These are phyloP conservation scores for Isabelozyma heimii DNA, from an alignment of 805 yeast genomes.

Conservation along the genomic window DNA sequence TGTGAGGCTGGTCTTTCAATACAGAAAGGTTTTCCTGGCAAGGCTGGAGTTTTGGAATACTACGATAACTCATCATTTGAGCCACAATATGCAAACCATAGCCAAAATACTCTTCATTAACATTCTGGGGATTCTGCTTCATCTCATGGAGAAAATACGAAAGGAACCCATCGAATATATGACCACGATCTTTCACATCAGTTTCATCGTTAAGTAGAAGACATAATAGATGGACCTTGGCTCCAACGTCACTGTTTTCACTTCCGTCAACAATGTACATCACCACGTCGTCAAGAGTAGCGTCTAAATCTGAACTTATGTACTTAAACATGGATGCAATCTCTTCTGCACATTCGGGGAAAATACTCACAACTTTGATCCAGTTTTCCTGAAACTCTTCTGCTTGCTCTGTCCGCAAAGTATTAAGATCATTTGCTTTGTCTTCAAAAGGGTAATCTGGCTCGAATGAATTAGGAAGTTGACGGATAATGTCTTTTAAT, in stretches of 20 bases:
- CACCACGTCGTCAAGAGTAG: slow-evolving; percentile 6
- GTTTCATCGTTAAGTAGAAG: slow-evolving; percentile 10
- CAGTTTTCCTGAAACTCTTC: slow-evolving; percentile 9
- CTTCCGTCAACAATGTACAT: slow-evolving; percentile 9
- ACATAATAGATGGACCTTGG: slow-evolving; percentile 10
- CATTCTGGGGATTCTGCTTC: slow-evolving; percentile 10
- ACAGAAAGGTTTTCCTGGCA: slow-evolving; percentile 4
- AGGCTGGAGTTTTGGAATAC: slow-evolving; percentile 45
- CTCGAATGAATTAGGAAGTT: background rate
- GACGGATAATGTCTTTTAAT: background rate
- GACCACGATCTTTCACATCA: slow-evolving; percentile 3
- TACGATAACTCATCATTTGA: slow-evolving; percentile 49
- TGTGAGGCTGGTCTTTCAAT: slow-evolving; percentile 13
- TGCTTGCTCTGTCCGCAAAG: slow-evolving; percentile 1
- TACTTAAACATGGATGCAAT: slow-evolving; percentile 17
- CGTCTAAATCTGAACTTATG: slow-evolving; percentile 4
- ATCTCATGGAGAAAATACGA: slow-evolving; percentile 34
- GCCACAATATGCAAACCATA: slow-evolving; percentile 56
- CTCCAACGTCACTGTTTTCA: slow-evolving; percentile 6
- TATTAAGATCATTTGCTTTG: background rate
- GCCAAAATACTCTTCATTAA: slow-evolving; percentile 56
- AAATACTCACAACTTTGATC: slow-evolving; percentile 15
- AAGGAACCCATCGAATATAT: slow-evolving; percentile 29
- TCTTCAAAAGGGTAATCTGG: background rate
- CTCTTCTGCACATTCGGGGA: slow-evolving; percentile 15